Conservation (phyloP, 1,284 basidiomycete genomes). For the Xerocomus nothofagi region DNA sequence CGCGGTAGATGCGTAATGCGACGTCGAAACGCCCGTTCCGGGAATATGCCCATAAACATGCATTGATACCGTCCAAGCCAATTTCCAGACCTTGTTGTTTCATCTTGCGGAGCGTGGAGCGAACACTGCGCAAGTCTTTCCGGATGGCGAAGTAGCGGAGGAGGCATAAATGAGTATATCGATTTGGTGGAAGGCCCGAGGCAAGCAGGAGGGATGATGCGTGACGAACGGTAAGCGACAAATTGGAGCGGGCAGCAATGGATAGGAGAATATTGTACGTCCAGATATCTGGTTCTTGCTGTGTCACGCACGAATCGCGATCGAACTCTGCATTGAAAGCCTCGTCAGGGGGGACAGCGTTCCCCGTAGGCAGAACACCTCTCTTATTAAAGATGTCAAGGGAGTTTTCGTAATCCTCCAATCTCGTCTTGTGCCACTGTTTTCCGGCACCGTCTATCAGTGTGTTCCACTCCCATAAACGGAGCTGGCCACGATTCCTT, state of each 20-base stretch:
- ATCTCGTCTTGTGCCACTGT: slow-evolving; percentile 56
- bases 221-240: slow-evolving; percentile 47
- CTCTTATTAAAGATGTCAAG: slow-evolving; percentile 62
- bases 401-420: slow-evolving; percentile 59
- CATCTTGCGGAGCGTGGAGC: slow-evolving; percentile 54
- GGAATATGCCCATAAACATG: slow-evolving; percentile 66
- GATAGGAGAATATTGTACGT: slow-evolving; percentile 68
- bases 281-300: slow-evolving; percentile 54
- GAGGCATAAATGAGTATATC: slow-evolving; percentile 59
- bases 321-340: neutral
- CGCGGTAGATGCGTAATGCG: slow-evolving; percentile 59
- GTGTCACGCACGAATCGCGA: neutral
- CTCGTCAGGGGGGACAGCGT: neutral
- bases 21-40: slow-evolving; percentile 53
- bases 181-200: slow-evolving; percentile 55
- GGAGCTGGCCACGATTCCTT: slow-evolving; percentile 49
- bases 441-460: slow-evolving; percentile 68
- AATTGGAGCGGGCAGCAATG: slow-evolving; percentile 56
- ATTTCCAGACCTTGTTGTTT: slow-evolving; percentile 49
- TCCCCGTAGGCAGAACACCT: slow-evolving; percentile 37
- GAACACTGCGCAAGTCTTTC: slow-evolving; percentile 51
- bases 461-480: slow-evolving; percentile 70
- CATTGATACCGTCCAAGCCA: slow-evolving; percentile 63
- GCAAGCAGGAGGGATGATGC: slow-evolving; percentile 51
- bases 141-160: slow-evolving; percentile 54